Evolutionary conservation across 306 rosid species (phyloP).

Genomic region (Pterocarpus santalinus): DNA sequence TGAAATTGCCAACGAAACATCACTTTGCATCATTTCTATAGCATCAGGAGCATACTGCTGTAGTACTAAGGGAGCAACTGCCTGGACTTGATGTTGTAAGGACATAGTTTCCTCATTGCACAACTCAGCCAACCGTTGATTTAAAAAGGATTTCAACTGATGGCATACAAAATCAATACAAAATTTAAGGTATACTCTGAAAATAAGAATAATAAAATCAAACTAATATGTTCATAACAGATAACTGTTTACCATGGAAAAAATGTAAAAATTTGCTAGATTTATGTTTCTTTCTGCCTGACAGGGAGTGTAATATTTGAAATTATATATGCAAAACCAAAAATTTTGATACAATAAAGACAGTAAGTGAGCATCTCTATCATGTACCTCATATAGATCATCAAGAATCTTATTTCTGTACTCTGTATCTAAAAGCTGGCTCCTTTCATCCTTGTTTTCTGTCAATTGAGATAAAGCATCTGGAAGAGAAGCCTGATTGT

Average conservation of each 20-base stretch:
- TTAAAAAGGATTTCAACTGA: constrained; percentile 85
- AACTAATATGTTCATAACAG: constrained; percentile 27
- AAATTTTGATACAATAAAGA: background rate
- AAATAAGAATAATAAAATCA: constrained; percentile 26
- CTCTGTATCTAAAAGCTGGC: constrained; percentile 88
- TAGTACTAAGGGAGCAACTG: constrained; percentile 84
- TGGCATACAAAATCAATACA: constrained; percentile 42
- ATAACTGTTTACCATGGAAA: constrained; percentile 27
- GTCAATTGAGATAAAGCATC: constrained; percentile 54
- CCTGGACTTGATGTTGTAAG: constrained; percentile 93
- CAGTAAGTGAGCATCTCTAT: constrained; percentile 19
- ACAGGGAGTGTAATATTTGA: constrained; percentile 4
- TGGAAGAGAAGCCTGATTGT: constrained; percentile 59
- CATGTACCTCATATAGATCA: constrained; percentile 83
- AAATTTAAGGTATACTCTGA: constrained; percentile 30
- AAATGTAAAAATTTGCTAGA: background rate
- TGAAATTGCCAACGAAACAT: constrained; percentile 82
- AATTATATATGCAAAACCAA: constrained; percentile 23
- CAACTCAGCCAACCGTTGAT: constrained; percentile 79
- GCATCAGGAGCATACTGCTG: constrained; percentile 86
- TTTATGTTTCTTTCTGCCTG: constrained; percentile 19
- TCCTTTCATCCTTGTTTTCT: constrained; percentile 69
- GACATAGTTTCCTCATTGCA: constrained; percentile 82
- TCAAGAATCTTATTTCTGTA: constrained; percentile 91
- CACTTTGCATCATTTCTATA: constrained; percentile 72